Evolutionary conservation across 73 alveolate genomes (phyloP), one percentile per base, ranked within the genome.

Genomic region (Paramecium tetraurelia): DNA sequence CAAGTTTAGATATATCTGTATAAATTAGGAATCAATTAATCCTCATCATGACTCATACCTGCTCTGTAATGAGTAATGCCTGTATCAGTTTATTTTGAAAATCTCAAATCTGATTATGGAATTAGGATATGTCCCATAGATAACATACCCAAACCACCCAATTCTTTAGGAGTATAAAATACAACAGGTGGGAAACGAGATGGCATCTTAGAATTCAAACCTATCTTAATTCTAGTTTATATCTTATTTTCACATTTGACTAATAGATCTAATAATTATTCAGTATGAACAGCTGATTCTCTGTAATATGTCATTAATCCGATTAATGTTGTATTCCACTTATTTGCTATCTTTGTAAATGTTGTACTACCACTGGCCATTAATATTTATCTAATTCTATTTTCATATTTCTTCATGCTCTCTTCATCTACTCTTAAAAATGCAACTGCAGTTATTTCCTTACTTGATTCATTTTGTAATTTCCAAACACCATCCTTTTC

Each of bases 181-280:
- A 99, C 99, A 46, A 99, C 99, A 0, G 99, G 99, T 0, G 99
- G 99, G 98, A 99, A 99, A 33, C 99, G 96, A 59, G 99, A 95
- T 41, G 99, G 99, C 99, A 99, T 99, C 95, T 99, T 99, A 57
- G 99, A 98, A 94, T 99, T 99, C 85, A 99, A 95, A 4, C 99
- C 99, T 63, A 99, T 97, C 95, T 99, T 99, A 84, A 99, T 99
- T 63, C 99, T 95, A 5, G 99, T 99, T 97, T 99, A 99, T 58
- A 99, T 98, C 68, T 94, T 94, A 92, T 96, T 96, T 93, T 98
- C 99, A 76, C 99, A 96, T 95, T 98, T 98, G 35, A 99, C 99
- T 68, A 99, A 94, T 14, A 99, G 95, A 92, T 99, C 99, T 35
- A 99, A 96, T 96, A 99, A 94, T 87, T 98, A 96, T 93, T 99